Evolutionary conservation across 2,329 filamentous ascomycete species (phyloP), one percentile per base, ranked within the genome.

Genomic region (Paraconiothyrium sp.): DNA sequence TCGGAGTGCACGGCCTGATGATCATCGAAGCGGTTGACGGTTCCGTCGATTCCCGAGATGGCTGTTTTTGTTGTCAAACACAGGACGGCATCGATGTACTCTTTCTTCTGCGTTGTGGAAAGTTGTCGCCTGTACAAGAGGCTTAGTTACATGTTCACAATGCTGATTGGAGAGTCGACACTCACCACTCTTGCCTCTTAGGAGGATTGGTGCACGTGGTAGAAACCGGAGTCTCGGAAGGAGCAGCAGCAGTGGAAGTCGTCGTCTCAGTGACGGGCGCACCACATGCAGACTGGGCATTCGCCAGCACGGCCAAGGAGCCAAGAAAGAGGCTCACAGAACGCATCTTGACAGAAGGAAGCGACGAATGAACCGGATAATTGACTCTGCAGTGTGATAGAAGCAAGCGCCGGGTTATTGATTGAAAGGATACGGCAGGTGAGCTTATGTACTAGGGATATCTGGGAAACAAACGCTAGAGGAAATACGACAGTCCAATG

Each of bases 1-100:
- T 30, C 60, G 20, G 46, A 59, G 49, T 75, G 72, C 2, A 73
- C 63, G 27, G 68, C 72, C 2, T 67, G 60, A 48, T 65, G 60
- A 48, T 73, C 72, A 37, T 73, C 71, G 32, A 66, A 73, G 9
- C 71, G 71, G 54, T 72, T 69, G 1, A 67, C 41, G 3, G 67
- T 49, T 2, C 59, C 64, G 1, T 50, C 13, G 35, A 72, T 60
- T 9, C 66, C 68, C 1, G 70, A 70, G 13, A 52, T 67, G 6
- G 69, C 62, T 11, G 49, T 22, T 46, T 65, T 69, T 3, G 39
- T 61, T 10, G 66, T 59, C 37, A 74, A 43, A 50, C 72, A 74
- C 3, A 71, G 57, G 10, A 73, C 70, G 3, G 72, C 70, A 20
- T 69, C 60, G n/a, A 73, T 64, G 41, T 74, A 74, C 8, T 46